Evolutionary conservation across 2,329 filamentous ascomycete species (phyloP).

Genomic region (Ophiostoma perfectum): DNA sequence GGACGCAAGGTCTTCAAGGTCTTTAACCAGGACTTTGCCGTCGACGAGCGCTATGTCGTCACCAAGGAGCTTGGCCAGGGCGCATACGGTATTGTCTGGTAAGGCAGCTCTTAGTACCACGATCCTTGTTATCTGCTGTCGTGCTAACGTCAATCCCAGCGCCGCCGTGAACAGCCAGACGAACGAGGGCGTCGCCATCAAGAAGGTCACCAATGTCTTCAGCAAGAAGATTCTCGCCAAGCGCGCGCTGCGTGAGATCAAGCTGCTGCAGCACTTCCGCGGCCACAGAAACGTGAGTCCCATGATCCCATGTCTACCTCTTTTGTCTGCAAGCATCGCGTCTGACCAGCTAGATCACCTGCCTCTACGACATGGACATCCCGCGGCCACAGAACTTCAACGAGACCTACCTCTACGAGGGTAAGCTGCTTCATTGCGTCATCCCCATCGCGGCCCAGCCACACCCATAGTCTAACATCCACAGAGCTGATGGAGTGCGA

Average conservation of each 20-base stretch:
- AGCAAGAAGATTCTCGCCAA: constrained; percentile 99
- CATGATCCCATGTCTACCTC: background rate
- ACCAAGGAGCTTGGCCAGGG: constrained; percentile 98
- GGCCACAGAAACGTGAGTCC: constrained; percentile 73
- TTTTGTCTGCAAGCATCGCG: background rate
- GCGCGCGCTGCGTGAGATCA: constrained; percentile 95
- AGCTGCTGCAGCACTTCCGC: constrained; percentile 95
- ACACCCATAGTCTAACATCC: background rate
- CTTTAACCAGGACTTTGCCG: constrained; percentile 98
- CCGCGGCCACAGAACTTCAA: constrained; percentile 97
- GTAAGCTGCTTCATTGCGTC: constrained; percentile 34
- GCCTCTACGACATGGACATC: constrained; percentile 99
- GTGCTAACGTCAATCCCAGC: constrained; percentile 42
- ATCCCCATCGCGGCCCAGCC: background rate
- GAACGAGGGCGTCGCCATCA: constrained; percentile 92
- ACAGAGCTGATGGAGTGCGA: constrained; percentile 99
- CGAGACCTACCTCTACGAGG: constrained; percentile 97
- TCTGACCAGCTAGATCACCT: constrained; percentile 69
- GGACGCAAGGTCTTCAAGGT: constrained; percentile 93
- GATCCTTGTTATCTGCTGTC: no score
- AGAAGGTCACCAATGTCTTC: constrained; percentile 99
- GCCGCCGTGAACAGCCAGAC: constrained; percentile 89
- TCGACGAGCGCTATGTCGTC: constrained; percentile 96
- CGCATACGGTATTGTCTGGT: constrained; percentile 94
- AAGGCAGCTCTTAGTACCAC: no score